A percentile compares a stretch with the other conserved stretches of the same genome.
Conservation (phyloP, 1,284 basidiomycete species). For the Anthracocystis setariae region DNA sequence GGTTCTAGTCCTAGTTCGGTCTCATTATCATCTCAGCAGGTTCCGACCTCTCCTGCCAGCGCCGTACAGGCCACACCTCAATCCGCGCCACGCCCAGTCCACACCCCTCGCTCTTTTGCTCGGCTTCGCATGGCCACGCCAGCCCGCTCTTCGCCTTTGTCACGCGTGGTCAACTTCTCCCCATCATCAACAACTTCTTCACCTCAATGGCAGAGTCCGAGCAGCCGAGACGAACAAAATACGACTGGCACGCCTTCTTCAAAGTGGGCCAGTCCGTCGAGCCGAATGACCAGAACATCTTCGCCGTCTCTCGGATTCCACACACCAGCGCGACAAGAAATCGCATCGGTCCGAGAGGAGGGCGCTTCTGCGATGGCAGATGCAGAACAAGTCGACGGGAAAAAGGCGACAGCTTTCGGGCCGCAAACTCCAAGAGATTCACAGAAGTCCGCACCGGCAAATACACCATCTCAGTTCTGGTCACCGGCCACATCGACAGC, state of each 20-base stretch:
- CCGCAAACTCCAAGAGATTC: conserved; percentile 11
- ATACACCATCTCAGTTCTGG: conserved; percentile 16
- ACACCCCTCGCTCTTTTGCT: conserved; percentile 15
- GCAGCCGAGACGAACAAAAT: conserved; percentile 3
- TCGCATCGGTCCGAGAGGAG: no score
- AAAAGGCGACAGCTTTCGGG: not conserved
- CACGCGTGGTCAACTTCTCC: conserved; percentile 30
- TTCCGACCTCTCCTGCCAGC: no score
- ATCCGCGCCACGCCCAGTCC: conserved; percentile 11
- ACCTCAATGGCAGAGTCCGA: conserved; percentile 25
- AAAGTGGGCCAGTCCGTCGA: conserved; percentile 23
- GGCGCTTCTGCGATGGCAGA: not conserved
- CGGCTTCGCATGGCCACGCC: conserved; percentile 28
- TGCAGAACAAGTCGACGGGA: no score
- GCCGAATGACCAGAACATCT: not conserved
- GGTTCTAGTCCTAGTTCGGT: not conserved
- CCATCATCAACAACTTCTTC: conserved; percentile 12
- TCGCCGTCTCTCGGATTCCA: not conserved
- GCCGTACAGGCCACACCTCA: conserved; percentile 3
- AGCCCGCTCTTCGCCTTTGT: conserved; percentile 27
- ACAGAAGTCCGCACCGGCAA: no score
- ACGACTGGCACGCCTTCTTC: not conserved
- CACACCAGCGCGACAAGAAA: not conserved
- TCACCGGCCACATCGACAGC: conserved; percentile 26
- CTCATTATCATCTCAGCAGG: not conserved